phyloP scores from a whole-genome alignment of 2,329 filamentous ascomycete species.

The Diaporthe sp. region DNA sequence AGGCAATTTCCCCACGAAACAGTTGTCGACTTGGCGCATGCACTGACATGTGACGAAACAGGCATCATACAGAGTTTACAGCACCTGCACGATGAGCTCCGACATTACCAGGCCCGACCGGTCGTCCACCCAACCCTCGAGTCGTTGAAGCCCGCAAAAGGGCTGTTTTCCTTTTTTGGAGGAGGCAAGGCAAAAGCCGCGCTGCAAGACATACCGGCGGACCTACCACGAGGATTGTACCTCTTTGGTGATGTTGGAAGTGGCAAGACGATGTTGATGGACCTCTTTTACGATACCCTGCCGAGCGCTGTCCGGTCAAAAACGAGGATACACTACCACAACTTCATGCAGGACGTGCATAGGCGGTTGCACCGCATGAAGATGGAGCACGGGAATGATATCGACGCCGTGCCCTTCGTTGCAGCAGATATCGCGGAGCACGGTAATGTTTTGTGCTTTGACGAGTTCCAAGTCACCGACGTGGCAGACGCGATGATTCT shows the following conservation, averaged over 20 bases:
- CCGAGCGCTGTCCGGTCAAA: constrained; percentile 84
- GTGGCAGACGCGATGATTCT: constrained; percentile 99
- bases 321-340: constrained; percentile 97
- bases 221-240: constrained; percentile 90
- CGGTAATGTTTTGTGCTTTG: constrained; percentile 92
- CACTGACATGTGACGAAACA: constrained; percentile 51
- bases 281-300: constrained; percentile 95
- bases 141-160: constrained; percentile 71
- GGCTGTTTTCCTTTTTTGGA: constrained; percentile 74
- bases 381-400: constrained; percentile 87
- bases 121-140: constrained; percentile 85
- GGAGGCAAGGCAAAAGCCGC: constrained; percentile 58
- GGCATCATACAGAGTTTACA: constrained; percentile 92
- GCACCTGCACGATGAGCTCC: constrained; percentile 87
- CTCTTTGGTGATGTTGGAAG: constrained; percentile 97
- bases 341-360: constrained; percentile 99
- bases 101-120: constrained; percentile 78
- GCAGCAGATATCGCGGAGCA: constrained; percentile 93
- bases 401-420: constrained; percentile 92
- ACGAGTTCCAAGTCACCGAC: constrained; percentile 99
- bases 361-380: constrained; percentile 91
- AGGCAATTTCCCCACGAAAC: constrained; percentile 63
- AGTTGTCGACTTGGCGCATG: constrained; percentile 5
- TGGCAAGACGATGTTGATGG: constrained; percentile 99
- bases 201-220: constrained; percentile 72